Evolutionary conservation across 345 rosid species (phyloP), one percentile per base, ranked within the genome.

Genomic region (Kernera saxatilis): DNA sequence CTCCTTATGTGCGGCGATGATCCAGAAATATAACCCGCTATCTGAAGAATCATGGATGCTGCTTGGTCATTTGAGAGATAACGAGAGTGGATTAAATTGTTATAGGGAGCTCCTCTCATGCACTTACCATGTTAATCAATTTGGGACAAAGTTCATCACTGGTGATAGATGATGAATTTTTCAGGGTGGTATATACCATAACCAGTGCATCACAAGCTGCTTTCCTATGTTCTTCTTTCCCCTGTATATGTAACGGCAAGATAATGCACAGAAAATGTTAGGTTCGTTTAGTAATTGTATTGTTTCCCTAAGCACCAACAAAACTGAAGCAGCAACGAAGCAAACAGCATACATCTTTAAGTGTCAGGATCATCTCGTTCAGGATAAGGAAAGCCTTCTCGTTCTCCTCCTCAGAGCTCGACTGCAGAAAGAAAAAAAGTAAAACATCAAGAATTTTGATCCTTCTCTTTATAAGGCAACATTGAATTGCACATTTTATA

Each of bases 1-100:
- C 99, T 91, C 67, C 80, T 91, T 72, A 91, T 88, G 46, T 89
- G 96, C 30, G 99, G 93, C 18, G 96, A 94, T 37, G 97, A 77
- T 62, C 97, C 95, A 58, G 95, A 87, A 22, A 89, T 89, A 82
- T 91, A 91, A 44, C 96, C 99, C 80, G 86, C 57, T 76, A 91
- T 83, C 98, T 93, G 93, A 64, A 77, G 8, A 71, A 43, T 39
- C 62, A 77, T 48, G 32, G 56, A 39, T 48, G 27, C 37, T 30
- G 11, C 33, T 64, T 33, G 32, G 25, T 76, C 36, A 70, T 27
- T 3, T 56, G 66, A 63, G 6, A 17, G 39, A 46, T n/a, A 53
- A 69, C 6, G 7, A 40, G 40, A 30, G 36, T 37, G 25, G 26
- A 58, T 2, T 30, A 51, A 14, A 53, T 1, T 40, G 5, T 10